phyloP scores from a whole-genome alignment of 192 early-diverging fungal genomes.

The Coemansia sp. region DNA sequence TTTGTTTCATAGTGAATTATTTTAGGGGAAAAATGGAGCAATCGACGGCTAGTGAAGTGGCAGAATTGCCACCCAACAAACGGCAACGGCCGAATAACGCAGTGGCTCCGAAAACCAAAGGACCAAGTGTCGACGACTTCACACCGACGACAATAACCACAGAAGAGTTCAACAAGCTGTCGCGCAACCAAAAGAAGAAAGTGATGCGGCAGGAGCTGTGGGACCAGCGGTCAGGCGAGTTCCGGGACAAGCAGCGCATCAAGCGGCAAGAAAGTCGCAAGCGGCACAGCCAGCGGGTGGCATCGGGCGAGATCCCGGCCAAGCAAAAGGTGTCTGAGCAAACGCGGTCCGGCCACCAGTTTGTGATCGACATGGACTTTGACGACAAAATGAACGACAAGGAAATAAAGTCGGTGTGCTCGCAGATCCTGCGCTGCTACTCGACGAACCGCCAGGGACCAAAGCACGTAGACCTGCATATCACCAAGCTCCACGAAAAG shows the following conservation, averaged over 20 bases:
- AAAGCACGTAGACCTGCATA: constrained; percentile 55
- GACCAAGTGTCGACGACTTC: constrained; percentile 33
- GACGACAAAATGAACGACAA: constrained; percentile 74
- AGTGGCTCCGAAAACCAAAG: background rate
- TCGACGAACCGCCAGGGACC: constrained; percentile 59
- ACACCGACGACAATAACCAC: constrained; percentile 24
- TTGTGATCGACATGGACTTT: constrained; percentile 82
- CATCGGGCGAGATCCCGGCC: constrained; percentile 27
- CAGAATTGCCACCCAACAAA: background rate
- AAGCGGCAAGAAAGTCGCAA: constrained; percentile 53
- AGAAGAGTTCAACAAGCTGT: constrained; percentile 52
- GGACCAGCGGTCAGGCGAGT: constrained; percentile 45
- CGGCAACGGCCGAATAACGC: background rate
- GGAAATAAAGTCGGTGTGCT: constrained; percentile 68
- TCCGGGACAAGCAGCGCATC: constrained; percentile 42
- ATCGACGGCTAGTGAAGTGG: background rate
- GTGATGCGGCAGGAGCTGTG: constrained; percentile 63
- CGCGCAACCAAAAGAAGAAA: constrained; percentile 75
- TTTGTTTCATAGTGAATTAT: too few relatives aligned
- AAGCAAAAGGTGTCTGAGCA: constrained; percentile 55
- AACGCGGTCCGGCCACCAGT: constrained; percentile 49
- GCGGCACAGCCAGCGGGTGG: constrained; percentile 52
- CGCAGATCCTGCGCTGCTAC: constrained; percentile 77
- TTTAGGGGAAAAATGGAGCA: too few relatives aligned
- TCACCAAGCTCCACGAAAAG: constrained; percentile 61